Evolutionary conservation across 768 basidiomycete species (phyloP).

Genomic region (Trametes sanguinea): DNA sequence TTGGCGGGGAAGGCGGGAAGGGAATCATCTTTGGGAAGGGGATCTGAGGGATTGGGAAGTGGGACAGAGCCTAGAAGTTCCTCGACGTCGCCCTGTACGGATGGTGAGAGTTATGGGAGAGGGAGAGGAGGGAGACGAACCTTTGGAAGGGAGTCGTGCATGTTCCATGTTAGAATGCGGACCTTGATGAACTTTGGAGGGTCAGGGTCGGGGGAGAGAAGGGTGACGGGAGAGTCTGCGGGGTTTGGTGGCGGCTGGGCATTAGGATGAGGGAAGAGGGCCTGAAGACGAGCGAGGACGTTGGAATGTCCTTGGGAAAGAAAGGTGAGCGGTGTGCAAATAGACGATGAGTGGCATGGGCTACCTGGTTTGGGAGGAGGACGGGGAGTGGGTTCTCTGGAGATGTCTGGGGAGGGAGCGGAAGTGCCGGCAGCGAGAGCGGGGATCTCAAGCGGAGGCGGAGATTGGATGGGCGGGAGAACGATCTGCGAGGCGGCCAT

Average conservation of each 20-base stretch:
- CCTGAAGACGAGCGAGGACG: slow-evolving; percentile 53
- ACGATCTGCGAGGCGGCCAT: slow-evolving; percentile 14
- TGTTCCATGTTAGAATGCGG: slow-evolving; percentile 78
- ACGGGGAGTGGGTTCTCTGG: slow-evolving; percentile 17
- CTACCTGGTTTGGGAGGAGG: slow-evolving; percentile 13
- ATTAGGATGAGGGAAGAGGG: slow-evolving; percentile 43
- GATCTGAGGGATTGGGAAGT: slow-evolving; percentile 31
- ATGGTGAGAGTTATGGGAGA: slow-evolving; percentile 5
- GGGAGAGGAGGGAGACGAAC: slow-evolving; percentile 35
- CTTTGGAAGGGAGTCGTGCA: slow-evolving; percentile 83
- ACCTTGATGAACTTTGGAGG: slow-evolving; percentile 58
- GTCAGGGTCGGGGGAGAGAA: slow-evolving; percentile 28
- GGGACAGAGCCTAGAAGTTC: slow-evolving; percentile 69
- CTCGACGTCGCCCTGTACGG: slow-evolving; percentile 65
- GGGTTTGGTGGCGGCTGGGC: slow-evolving; percentile 21
- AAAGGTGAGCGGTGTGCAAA: background rate
- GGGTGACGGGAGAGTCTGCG: slow-evolving; percentile 26
- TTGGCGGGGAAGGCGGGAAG: slow-evolving; percentile 55
- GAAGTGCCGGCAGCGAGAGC: background rate
- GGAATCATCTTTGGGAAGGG: slow-evolving; percentile 22
- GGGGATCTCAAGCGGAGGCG: slow-evolving; percentile 21
- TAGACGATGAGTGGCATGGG: background rate
- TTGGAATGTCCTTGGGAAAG: slow-evolving; percentile 12
- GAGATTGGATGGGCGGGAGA: slow-evolving; percentile 22
- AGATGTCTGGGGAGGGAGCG: slow-evolving; percentile 7